Evolutionary conservation across 2,329 filamentous ascomycete genomes (phyloP).

Genomic region (Fusarium humuli): DNA sequence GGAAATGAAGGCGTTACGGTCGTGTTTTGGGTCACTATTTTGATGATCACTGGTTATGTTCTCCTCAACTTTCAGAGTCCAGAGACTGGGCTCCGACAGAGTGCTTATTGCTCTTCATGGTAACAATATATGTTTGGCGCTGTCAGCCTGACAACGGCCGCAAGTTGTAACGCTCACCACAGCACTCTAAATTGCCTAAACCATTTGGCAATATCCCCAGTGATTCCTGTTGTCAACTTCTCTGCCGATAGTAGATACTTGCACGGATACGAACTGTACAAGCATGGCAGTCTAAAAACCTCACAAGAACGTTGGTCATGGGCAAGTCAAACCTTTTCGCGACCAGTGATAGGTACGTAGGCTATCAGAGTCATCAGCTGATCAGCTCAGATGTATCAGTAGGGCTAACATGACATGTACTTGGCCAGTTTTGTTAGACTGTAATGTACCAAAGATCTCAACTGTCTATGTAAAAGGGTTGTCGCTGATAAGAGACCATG

Average conservation of each 20-base stretch:
- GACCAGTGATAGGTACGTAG: conserved; percentile 3
- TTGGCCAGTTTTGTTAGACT: conserved; percentile 10
- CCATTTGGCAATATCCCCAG: background rate
- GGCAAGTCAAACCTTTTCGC: background rate
- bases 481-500: background rate
- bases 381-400: background rate
- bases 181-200: background rate
- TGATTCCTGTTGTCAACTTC: background rate
- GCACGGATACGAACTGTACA: background rate
- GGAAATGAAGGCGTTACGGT: conserved; percentile 54
- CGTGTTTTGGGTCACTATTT: conserved; percentile 45
- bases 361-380: conserved; percentile 23
- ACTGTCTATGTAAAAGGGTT: background rate
- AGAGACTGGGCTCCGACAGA: conserved; percentile 40
- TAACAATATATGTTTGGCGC: conserved; percentile 14
- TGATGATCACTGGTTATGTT: conserved; percentile 46
- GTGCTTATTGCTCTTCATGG: conserved; percentile 32
- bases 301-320: background rate
- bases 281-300: background rate
- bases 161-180: background rate
- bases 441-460: background rate
- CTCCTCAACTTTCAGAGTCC: conserved; percentile 41
- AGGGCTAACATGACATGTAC: conserved; percentile 19
- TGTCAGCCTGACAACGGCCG: background rate
- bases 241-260: background rate